Evolutionary conservation across 345 rosid species (phyloP).

Genomic region (Cardamine chenopodiifolia): DNA sequence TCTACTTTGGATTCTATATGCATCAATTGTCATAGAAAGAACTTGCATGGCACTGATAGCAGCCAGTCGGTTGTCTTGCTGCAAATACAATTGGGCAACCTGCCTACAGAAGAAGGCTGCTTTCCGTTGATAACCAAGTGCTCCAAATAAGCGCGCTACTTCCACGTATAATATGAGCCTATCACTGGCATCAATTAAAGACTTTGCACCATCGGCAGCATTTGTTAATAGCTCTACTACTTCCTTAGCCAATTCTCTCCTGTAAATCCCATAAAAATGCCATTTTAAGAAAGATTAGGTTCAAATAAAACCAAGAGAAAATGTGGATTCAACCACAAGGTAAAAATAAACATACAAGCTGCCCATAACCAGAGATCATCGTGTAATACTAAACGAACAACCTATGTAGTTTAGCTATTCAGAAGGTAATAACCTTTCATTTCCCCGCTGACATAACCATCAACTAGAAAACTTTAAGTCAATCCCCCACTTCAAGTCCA

Average conservation of each 20-base stretch:
- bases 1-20: slow-evolving; percentile 89
- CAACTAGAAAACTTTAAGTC: background rate
- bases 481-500: background rate
- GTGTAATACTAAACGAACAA: background rate
- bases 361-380: slow-evolving; percentile 15
- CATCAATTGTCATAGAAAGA: slow-evolving; percentile 90
- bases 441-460: slow-evolving; percentile 17
- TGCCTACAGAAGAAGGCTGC: slow-evolving; percentile 99
- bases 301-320: slow-evolving; percentile 10
- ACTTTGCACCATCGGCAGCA: slow-evolving; percentile 97
- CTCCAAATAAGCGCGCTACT: slow-evolving; percentile 91
- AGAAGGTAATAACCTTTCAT: background rate
- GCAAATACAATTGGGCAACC: slow-evolving; percentile 94
- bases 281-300: slow-evolving; percentile 7
- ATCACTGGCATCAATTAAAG: slow-evolving; percentile 92
- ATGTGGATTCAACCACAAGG: slow-evolving; percentile 14
- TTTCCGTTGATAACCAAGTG: slow-evolving; percentile 88
- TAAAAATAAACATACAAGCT: background rate
- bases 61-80: slow-evolving; percentile 88
- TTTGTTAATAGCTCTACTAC: slow-evolving; percentile 84
- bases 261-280: slow-evolving; percentile 43
- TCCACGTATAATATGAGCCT: slow-evolving; percentile 86
- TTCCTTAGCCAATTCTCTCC: slow-evolving; percentile 88
- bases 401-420: slow-evolving; percentile 5
- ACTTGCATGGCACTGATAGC: slow-evolving; percentile 98